Conservation (phyloP, 164 flowering plant genomes). For the Euptelea pleiosperma region DNA sequence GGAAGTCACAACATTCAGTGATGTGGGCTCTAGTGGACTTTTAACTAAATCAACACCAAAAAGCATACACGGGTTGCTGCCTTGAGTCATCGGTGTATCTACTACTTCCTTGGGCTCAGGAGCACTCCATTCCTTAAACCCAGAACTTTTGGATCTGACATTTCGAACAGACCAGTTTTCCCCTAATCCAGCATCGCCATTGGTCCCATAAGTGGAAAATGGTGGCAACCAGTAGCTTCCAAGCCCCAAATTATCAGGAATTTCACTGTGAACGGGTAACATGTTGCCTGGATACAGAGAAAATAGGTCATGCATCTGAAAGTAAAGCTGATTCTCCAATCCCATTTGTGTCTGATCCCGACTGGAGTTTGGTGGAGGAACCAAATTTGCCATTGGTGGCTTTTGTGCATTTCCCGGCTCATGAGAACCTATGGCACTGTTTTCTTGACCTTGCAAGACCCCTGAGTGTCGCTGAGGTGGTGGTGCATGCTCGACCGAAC, state of each 20-base stretch:
- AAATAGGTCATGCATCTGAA: conserved; percentile 13
- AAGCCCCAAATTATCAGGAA: conserved; percentile 7
- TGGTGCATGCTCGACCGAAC: conserved; percentile 15
- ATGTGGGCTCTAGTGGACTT: conserved; percentile 31
- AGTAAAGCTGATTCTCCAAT: conserved; percentile 13
- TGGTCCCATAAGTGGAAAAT: conserved; percentile 2
- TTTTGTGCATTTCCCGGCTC: conserved; percentile 13
- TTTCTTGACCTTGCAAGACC: conserved; percentile 70
- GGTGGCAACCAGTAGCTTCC: conserved; percentile 13
- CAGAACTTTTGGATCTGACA: conserved; percentile 11
- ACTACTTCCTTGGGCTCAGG: conserved; percentile 13
- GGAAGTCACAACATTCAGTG: conserved; percentile 27
- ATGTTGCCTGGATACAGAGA: conserved; percentile 1
- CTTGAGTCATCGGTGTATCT: conserved; percentile 15
- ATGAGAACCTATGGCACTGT: conserved; percentile 7
- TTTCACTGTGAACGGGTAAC: conserved; percentile 9
- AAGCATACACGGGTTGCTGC: conserved; percentile 26
- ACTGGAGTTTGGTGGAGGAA: conserved; percentile 13
- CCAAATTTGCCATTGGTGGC: conserved; percentile 6
- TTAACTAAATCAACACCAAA: conserved; percentile 45
- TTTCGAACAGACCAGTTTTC: conserved; percentile 9
- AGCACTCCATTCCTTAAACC: conserved; percentile 14
- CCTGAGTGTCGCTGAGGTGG: conserved; percentile 16
- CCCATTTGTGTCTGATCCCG: conserved; percentile 13
- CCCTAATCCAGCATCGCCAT: conserved; percentile 9